These are phyloP conservation scores for Hippophae rhamnoides DNA, from an alignment of 306 rosid genomes.

Conservation along the genomic window DNA sequence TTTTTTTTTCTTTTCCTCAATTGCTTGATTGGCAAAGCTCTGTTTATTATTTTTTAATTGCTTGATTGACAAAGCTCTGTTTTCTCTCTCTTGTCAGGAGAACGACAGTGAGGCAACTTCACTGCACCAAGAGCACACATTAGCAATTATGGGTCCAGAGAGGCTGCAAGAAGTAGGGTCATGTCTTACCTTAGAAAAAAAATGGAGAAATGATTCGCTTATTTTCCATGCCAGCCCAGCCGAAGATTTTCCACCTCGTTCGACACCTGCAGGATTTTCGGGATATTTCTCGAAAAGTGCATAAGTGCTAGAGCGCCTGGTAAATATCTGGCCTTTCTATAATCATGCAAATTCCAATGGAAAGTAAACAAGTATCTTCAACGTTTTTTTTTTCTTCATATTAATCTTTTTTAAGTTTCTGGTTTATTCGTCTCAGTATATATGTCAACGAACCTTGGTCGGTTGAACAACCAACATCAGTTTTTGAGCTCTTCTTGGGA, in stretches of 20 bases:
- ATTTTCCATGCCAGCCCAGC: conserved; percentile 99
- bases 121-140: conserved; percentile 86
- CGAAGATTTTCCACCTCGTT: conserved; percentile 90
- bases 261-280: conserved; percentile 75
- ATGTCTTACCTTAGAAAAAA: conserved; percentile 65
- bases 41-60: neutral
- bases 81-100: conserved; percentile 37
- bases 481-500: no score
- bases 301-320: conserved; percentile 82
- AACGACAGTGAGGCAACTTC: conserved; percentile 54
- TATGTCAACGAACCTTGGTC: no score
- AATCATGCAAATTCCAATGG: conserved; percentile 39
- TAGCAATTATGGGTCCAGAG: conserved; percentile 93
- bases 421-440: neutral
- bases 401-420: neutral
- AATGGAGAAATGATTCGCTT: conserved; percentile 91
- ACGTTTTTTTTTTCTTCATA: neutral
- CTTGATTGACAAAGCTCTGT: conserved; percentile 9
- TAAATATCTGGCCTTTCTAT: conserved; percentile 91
- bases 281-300: conserved; percentile 85
- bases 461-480: no score
- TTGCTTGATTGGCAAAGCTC: conserved; percentile 7
- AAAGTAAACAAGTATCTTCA: conserved; percentile 27
- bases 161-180: conserved; percentile 84
- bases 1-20: neutral